These are phyloP conservation scores for Nicotiana sylvestris DNA, from an alignment of 257 asterid species.

Conservation along the genomic window DNA sequence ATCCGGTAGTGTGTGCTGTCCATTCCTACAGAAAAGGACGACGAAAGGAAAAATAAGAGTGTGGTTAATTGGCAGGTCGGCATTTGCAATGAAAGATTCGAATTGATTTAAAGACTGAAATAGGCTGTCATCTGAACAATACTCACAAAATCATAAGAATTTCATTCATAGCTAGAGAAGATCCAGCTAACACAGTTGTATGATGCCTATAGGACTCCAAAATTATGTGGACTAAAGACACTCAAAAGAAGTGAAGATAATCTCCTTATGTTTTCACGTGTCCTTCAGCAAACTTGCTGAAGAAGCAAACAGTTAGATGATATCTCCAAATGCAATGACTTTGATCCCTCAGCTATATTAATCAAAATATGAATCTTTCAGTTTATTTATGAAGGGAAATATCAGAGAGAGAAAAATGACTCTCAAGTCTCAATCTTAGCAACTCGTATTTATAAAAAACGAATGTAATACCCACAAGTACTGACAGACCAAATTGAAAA, in stretches of 20 bases:
- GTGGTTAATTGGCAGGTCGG: not conserved
- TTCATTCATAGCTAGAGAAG: not conserved
- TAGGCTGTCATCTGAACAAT: not conserved
- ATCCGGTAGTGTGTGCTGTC: constrained; percentile 75
- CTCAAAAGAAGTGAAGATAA: constrained; percentile 1
- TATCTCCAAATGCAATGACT: not conserved
- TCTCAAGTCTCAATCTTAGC: not conserved
- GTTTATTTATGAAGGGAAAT: not conserved
- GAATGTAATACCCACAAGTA: not conserved
- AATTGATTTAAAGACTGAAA: not conserved
- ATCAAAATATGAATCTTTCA: not conserved
- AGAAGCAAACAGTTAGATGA: not conserved
- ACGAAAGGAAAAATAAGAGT: not conserved
- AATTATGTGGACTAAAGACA: not conserved
- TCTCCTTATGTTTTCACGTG: not conserved
- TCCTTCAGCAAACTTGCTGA: not conserved
- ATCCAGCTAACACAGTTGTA: not conserved
- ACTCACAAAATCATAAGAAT: not conserved
- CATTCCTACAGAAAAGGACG: constrained; percentile 50
- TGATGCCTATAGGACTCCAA: not conserved
- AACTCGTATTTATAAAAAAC: not conserved
- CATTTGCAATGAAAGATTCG: not conserved
- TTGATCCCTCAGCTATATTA: not conserved
- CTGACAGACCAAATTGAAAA: not conserved
- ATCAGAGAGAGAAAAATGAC: not conserved